phyloP scores from a whole-genome alignment of 1,139 yeast species.

The Debaryomyces subglobosus region DNA sequence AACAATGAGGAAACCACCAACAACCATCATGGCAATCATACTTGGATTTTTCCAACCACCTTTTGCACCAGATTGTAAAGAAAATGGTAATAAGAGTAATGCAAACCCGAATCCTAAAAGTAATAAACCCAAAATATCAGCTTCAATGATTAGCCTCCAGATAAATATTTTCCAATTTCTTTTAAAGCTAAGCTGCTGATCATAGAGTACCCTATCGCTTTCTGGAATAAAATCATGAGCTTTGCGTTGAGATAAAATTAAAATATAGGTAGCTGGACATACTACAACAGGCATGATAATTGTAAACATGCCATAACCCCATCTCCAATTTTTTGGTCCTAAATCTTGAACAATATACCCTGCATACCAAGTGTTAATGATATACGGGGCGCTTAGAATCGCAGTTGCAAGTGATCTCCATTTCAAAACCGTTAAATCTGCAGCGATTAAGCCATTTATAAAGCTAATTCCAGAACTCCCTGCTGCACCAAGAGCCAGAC shows the following conservation, averaged over 20 bases:
- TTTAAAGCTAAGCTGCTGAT: background rate
- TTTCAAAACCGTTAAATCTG: slow-evolving; percentile 35
- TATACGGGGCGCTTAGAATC: slow-evolving; percentile 29
- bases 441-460: slow-evolving; percentile 19
- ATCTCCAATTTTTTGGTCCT: slow-evolving; percentile 33
- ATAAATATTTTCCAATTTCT: background rate
- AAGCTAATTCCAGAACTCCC: slow-evolving; percentile 28
- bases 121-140: slow-evolving; percentile 35
- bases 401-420: slow-evolving; percentile 33
- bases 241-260: slow-evolving; percentile 28
- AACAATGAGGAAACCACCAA: slow-evolving; percentile 34
- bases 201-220: background rate
- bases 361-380: slow-evolving; percentile 35
- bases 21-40: slow-evolving; percentile 39
- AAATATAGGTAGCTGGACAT: slow-evolving; percentile 28
- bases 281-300: slow-evolving; percentile 35
- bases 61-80: slow-evolving; percentile 23
- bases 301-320: slow-evolving; percentile 43
- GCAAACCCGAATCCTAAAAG: slow-evolving; percentile 39
- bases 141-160: slow-evolving; percentile 13
- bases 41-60: slow-evolving; percentile 36
- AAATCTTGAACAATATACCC: slow-evolving; percentile 33
- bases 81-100: slow-evolving; percentile 35
- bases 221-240: slow-evolving; percentile 21
- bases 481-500: slow-evolving; percentile 26